phyloP scores from a whole-genome alignment of 352 stramenopile species.

The Saprolegnia parasitica region DNA sequence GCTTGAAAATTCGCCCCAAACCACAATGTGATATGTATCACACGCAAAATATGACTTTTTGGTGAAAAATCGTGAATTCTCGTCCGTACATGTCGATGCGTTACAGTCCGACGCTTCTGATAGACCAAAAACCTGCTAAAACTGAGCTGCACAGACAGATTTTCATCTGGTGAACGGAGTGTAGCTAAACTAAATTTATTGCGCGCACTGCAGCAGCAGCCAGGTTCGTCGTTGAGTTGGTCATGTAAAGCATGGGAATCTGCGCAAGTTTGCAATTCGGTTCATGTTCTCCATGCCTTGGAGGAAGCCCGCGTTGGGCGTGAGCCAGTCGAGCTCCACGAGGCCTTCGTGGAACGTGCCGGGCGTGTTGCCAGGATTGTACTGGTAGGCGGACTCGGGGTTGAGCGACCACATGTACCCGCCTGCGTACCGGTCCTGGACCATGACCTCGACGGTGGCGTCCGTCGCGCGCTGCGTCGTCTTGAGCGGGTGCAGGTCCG shows the following conservation, averaged over 20 bases:
- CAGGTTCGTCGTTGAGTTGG: no score
- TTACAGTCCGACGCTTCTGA: no score
- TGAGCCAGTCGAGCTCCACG: conserved; percentile 71
- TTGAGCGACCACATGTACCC: conserved; percentile 85
- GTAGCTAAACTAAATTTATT: no score
- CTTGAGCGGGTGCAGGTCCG: conserved; percentile 55
- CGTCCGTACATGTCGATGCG: no score
- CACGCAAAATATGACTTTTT: no score
- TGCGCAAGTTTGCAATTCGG: conserved; percentile 49
- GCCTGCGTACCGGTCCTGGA: conserved; percentile 57
- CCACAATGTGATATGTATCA: no score
- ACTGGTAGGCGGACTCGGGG: conserved; percentile 69
- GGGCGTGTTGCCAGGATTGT: conserved; percentile 56
- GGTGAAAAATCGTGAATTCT: no score
- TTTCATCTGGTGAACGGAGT: no score
- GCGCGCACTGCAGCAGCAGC: no score
- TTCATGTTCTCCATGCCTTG: conserved; percentile 65
- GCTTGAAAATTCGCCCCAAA: no score
- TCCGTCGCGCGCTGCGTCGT: conserved; percentile 74
- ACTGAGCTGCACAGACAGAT: no score
- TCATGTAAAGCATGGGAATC: conserved; percentile 51
- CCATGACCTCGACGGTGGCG: conserved; percentile 58
- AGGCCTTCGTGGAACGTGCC: conserved; percentile 67
- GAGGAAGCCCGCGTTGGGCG: conserved; percentile 63
- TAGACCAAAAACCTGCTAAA: no score